phyloP scores from a whole-genome alignment of 306 rosid genomes.

The Carpinus viminea region DNA sequence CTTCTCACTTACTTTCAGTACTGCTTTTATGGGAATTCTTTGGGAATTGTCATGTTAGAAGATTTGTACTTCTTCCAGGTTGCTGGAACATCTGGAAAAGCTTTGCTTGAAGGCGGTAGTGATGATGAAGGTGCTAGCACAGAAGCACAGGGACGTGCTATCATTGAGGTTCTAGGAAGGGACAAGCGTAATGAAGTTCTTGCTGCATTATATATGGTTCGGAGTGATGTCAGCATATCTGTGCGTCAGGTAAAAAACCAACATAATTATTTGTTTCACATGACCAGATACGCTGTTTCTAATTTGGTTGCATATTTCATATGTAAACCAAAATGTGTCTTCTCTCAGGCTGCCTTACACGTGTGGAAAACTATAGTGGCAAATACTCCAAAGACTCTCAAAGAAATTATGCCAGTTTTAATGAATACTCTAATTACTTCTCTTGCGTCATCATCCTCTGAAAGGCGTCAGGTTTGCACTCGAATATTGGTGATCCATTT shows the following conservation, averaged over 20 bases:
- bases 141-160: conserved; percentile 99
- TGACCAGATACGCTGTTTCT: neutral
- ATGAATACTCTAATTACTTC: conserved; percentile 93
- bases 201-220: conserved; percentile 95
- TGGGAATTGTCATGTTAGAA: conserved; percentile 17
- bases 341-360: conserved; percentile 87
- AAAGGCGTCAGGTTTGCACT: conserved; percentile 84
- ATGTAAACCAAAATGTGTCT: conserved; percentile 12
- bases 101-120: conserved; percentile 98
- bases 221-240: conserved; percentile 92
- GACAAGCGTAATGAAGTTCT: conserved; percentile 92
- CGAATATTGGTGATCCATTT: conserved; percentile 8
- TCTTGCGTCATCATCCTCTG: conserved; percentile 93
- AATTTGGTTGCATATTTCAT: neutral
- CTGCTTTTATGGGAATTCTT: conserved; percentile 9
- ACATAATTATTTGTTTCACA: neutral
- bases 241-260: conserved; percentile 82
- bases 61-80: conserved; percentile 53
- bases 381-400: conserved; percentile 92
- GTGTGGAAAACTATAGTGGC: conserved; percentile 99
- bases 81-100: conserved; percentile 99
- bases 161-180: conserved; percentile 87
- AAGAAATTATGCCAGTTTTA: conserved; percentile 93
- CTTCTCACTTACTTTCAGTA: conserved; percentile 12
- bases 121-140: conserved; percentile 99